Base-by-base conservation (phyloP, 2,329 filamentous ascomycete species). In the Exophiala oligosperma region DNA sequence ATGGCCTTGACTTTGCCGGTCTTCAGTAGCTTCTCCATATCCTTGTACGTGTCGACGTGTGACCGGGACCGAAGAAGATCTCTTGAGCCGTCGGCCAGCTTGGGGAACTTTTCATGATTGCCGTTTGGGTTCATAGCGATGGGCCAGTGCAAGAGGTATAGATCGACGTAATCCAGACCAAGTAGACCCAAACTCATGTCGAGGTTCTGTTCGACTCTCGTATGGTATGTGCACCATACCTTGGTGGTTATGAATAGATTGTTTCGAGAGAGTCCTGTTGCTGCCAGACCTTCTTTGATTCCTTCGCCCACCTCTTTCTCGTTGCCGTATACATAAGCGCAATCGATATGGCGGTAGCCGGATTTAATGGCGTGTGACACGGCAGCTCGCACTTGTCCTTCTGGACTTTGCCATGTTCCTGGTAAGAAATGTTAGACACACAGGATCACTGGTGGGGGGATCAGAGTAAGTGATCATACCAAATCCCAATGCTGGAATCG, bases 121-220 rank as follows among this genome's bases (percentile, higher is more conserved):
- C 52, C 74, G 60, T 23, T 77, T 69, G 38, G 74, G 70, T 49
- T 80, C 77, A 53, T 77, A 75, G 69, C 59, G 79, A 84, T 2
- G 79, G 76, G 83, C 79, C 81, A 90, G 73, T 89, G 87, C 69
- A 91, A 88, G 58, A 90, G 78, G 71, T 83, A 89, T 7, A 90
- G 77, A 69, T 90, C 87, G 57, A 90, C 78, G 70, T 90, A 89
- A 60, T 87, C 86, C 37, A 87, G 74, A 8, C 79, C 82, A 66
- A 89, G 79, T 66, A 84, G 80, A 69, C 85, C 80, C 54, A 89
- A 76, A 43, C 85, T 85, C 46, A 82, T 78, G 63, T 82, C 78
- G 47, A 86, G 80, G 64, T 85, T 86, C 63, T 81, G 74, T 59
- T 82, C 76, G 21, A 89, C 87, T 66, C 85, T 82, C 67, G 85